Percentiles rank a stretch among this genome's conserved stretches.
Conservation (phyloP, 2,329 filamentous ascomycete genomes). For the Fusarium graminum region DNA sequence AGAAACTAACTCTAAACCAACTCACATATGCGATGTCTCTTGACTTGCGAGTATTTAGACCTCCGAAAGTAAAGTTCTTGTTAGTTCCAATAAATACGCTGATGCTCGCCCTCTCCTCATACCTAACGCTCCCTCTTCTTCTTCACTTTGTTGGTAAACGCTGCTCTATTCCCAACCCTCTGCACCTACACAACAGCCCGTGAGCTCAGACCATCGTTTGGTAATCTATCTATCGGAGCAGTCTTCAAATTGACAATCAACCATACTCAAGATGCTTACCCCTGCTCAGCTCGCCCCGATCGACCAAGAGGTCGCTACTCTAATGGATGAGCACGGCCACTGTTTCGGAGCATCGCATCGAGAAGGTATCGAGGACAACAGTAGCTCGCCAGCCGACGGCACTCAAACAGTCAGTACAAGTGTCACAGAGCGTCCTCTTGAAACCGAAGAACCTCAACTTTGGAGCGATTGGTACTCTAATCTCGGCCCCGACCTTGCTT, state of each 20-base stretch:
- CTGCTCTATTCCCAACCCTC: too few species aligned
- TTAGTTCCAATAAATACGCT: too few species aligned
- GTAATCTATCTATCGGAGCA: too few species aligned
- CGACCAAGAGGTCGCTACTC: neutral
- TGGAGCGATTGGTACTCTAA: neutral
- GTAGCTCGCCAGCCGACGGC: neutral
- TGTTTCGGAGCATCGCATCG: neutral
- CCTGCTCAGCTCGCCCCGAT: neutral
- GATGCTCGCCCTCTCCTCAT: too few species aligned
- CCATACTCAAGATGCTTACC: neutral
- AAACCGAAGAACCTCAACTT: too few species aligned
- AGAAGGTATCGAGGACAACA: neutral
- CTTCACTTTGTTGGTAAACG: too few species aligned
- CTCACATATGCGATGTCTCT: too few species aligned
- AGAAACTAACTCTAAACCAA: too few species aligned
- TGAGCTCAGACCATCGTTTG: neutral
- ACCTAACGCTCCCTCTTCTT: neutral
- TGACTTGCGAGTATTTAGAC: too few species aligned
- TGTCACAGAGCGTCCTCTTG: rapidly evolving
- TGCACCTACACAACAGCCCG: neutral
- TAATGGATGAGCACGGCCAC: conserved; percentile 1
- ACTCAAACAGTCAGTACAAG: neutral
- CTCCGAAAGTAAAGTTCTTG: too few species aligned
- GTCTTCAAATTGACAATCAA: too few species aligned
- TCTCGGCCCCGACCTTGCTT: conserved; percentile 3